These are phyloP conservation scores for Fusarium equiseti DNA, from an alignment of 2,329 filamentous ascomycete species.

Conservation along the genomic window DNA sequence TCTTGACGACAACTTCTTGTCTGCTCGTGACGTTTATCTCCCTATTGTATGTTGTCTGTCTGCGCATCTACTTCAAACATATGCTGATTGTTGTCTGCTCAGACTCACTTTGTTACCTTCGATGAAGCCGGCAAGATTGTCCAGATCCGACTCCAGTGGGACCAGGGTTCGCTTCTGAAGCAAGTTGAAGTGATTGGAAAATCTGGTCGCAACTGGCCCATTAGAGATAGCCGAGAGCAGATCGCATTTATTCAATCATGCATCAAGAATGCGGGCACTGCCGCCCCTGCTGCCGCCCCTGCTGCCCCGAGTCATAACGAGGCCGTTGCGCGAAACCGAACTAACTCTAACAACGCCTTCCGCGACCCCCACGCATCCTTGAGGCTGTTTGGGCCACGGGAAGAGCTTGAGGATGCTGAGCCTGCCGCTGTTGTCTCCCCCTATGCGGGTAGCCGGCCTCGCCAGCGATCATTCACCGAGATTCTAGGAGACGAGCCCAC, in stretches of 20 bases:
- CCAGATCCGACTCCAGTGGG: conserved; percentile 93
- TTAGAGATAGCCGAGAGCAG: conserved; percentile 88
- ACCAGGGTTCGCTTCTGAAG: conserved; percentile 92
- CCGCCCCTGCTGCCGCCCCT: conserved; percentile 47
- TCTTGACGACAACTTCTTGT: conserved; percentile 93
- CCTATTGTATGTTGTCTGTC: conserved; percentile 75
- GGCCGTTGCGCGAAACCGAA: conserved; percentile 60
- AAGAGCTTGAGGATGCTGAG: conserved; percentile 67
- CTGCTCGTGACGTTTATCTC: conserved; percentile 82
- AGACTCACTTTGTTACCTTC: conserved; percentile 92
- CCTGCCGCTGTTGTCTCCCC: conserved; percentile 66
- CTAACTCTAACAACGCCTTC: conserved; percentile 65
- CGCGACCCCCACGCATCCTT: conserved; percentile 78
- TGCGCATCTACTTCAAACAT: background rate
- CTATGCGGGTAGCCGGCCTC: conserved; percentile 70
- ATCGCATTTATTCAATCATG: conserved; percentile 77
- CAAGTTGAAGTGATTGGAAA: conserved; percentile 94
- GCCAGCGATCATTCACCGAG: conserved; percentile 78
- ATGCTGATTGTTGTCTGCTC: conserved; percentile 33
- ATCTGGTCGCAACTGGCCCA: conserved; percentile 93
- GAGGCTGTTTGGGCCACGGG: conserved; percentile 78
- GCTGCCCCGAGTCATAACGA: conserved; percentile 54
- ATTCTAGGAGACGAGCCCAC: conserved; percentile 72
- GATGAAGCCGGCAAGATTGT: conserved; percentile 80
- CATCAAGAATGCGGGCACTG: conserved; percentile 62